A percentile compares a stretch with the other conserved stretches of the same genome.
phyloP scores from a whole-genome alignment of 2,329 filamentous ascomycete species.

The Cylindrodendrum hubeiense region DNA sequence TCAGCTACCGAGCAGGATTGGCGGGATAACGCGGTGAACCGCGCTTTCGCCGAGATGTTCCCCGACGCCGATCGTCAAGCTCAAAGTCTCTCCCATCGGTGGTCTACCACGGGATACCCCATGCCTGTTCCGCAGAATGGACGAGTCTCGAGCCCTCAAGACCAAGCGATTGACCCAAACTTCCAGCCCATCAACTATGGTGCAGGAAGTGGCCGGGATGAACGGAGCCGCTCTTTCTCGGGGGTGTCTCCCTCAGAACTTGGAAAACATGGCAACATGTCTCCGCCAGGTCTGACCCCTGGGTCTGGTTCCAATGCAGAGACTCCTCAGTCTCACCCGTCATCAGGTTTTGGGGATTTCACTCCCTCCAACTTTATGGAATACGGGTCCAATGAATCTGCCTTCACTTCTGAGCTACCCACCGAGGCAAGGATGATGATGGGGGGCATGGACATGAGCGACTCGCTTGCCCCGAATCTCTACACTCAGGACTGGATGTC shows the following conservation, averaged over 20 bases:
- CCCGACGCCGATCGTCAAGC: constrained; percentile 51
- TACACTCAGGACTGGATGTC: constrained; percentile 30
- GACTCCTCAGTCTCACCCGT: constrained; percentile 34
- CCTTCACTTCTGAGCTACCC: constrained; percentile 58
- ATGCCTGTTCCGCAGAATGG: constrained; percentile 3
- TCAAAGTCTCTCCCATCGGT: constrained; percentile 40
- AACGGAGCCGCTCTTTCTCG: constrained; percentile 36
- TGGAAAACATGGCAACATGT: constrained; percentile 28
- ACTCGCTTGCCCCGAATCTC: constrained; percentile 34
- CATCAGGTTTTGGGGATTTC: constrained; percentile 31
- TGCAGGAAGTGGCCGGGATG: constrained; percentile 17
- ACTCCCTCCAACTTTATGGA: constrained; percentile 35
- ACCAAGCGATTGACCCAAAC: constrained; percentile 34
- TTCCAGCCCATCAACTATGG: constrained; percentile 44
- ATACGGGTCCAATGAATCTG: constrained; percentile 44
- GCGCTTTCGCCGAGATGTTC: constrained; percentile 60
- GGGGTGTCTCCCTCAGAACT: constrained; percentile 32
- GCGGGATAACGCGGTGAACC: constrained; percentile 61
- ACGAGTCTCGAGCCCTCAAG: constrained; percentile 29
- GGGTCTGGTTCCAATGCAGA: constrained; percentile 41
- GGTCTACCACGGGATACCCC: constrained; percentile 36
- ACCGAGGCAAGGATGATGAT: constrained; percentile 58
- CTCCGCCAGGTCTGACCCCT: constrained; percentile 46
- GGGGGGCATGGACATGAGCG: constrained; percentile 46
- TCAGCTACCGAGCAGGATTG: constrained; percentile 52